phyloP scores from a whole-genome alignment of 192 early-diverging fungal species.

The Gonapodya sp. region DNA sequence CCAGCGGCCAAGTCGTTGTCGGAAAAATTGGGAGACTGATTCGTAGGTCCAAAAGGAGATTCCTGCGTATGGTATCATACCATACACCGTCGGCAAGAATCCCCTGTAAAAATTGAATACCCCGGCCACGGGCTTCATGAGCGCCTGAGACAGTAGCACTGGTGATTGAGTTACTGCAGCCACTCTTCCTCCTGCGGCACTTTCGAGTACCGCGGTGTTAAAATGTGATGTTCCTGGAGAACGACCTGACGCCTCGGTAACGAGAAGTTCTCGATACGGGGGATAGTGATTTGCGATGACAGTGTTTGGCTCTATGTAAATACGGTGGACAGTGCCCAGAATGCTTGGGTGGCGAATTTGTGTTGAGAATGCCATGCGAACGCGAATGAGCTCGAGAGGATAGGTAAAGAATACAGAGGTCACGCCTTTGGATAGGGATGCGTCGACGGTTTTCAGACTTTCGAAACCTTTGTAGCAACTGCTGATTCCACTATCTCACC shows the following conservation, averaged over 20 bases:
- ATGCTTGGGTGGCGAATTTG: constrained; percentile 16
- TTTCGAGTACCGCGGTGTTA: not conserved
- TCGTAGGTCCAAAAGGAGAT: constrained; percentile 90
- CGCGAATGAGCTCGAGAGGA: constrained; percentile 87
- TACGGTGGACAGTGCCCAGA: constrained; percentile 30
- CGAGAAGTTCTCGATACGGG: not conserved
- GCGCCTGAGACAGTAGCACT: not conserved
- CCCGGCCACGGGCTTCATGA: constrained; percentile 17
- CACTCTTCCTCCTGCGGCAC: not conserved
- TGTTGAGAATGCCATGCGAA: constrained; percentile 86
- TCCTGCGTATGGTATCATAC: constrained; percentile 96
- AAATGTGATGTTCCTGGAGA: not conserved
- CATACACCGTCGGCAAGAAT: constrained; percentile 74
- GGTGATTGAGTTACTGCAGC: not conserved
- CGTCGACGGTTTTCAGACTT: no score
- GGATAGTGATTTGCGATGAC: constrained; percentile 10
- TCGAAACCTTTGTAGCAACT: no score
- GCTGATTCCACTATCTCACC: no score
- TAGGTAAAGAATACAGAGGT: constrained; percentile 85
- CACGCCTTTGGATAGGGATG: constrained; percentile 44
- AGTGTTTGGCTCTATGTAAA: constrained; percentile 66
- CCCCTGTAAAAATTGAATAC: constrained; percentile 91
- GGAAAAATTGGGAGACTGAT: constrained; percentile 44
- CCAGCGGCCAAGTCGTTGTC: not conserved
- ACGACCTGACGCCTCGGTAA: not conserved